phyloP scores from a whole-genome alignment of 2,329 filamentous ascomycete species.

The Apiospora saccharicola region DNA sequence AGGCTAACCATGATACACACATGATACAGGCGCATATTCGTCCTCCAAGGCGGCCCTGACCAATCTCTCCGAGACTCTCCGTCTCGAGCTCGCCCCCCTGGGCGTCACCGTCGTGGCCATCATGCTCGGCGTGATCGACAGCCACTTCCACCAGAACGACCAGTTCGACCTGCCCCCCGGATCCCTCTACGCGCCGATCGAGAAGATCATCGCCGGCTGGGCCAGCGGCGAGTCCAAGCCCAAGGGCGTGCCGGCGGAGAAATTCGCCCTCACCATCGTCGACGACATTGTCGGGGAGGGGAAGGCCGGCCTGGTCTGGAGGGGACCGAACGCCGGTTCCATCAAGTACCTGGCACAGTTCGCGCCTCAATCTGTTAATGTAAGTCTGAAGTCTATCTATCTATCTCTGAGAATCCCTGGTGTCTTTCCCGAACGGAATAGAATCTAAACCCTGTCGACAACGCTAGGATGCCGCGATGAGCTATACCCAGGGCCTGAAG shows the following conservation, averaged over 20 bases:
- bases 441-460: no score
- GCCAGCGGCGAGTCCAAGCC: constrained; percentile 32
- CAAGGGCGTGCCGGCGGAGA: constrained; percentile 26
- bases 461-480: constrained; percentile 24
- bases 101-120: constrained; percentile 44
- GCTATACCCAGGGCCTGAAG: constrained; percentile 23
- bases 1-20: constrained; percentile 34
- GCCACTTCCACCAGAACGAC: constrained; percentile 38
- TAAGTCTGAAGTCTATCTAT: no score
- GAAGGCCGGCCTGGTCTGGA: constrained; percentile 30
- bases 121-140: constrained; percentile 43
- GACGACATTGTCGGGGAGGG: constrained; percentile 30
- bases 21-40: constrained; percentile 32
- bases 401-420: no score
- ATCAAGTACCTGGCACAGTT: constrained; percentile 21
- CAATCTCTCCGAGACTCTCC: constrained; percentile 47
- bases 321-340: constrained; percentile 30
- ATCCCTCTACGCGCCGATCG: constrained; percentile 31
- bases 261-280: constrained; percentile 30
- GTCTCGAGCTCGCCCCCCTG: constrained; percentile 48
- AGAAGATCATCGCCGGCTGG: constrained; percentile 32
- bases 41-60: constrained; percentile 50
- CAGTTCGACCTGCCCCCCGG: constrained; percentile 26
- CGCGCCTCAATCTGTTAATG: not conserved
- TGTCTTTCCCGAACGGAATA: no score